phyloP scores from a whole-genome alignment of 2,329 filamentous ascomycete species.

The Aureobasidium pullulans region DNA sequence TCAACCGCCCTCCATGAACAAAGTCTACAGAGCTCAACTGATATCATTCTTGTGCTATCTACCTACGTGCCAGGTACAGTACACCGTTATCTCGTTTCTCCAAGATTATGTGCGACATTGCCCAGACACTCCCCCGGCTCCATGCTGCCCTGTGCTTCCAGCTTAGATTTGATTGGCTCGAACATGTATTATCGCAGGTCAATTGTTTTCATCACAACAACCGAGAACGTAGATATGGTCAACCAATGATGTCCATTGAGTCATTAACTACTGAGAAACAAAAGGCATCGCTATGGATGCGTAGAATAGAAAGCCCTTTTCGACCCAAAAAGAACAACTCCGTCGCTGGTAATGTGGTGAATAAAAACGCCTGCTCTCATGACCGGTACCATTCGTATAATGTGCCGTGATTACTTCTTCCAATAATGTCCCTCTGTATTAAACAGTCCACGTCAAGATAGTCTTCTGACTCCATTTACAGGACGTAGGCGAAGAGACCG shows the following conservation, averaged over 20 bases:
- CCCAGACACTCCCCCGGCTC: neutral
- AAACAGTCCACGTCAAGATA: neutral
- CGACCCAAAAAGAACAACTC: slow-evolving; percentile 9
- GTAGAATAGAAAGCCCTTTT: slow-evolving; percentile 4
- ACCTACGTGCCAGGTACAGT: neutral
- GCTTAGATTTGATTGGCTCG: neutral
- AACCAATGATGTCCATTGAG: slow-evolving; percentile 9
- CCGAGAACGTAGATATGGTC: neutral
- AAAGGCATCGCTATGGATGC: slow-evolving; percentile 9
- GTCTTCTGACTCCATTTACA: slow-evolving; percentile 35
- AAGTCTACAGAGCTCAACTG: too few species aligned
- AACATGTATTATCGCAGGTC: neutral
- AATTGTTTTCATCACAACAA: neutral
- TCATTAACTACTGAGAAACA: slow-evolving; percentile 12
- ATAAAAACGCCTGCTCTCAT: slow-evolving; percentile 9
- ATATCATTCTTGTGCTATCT: neutral
- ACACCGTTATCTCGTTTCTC: neutral
- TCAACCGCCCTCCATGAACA: too few species aligned
- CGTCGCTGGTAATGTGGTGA: slow-evolving; percentile 13
- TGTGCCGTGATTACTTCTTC: slow-evolving; percentile 8
- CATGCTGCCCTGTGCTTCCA: slow-evolving; percentile 8
- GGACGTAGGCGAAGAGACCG: slow-evolving; percentile 49
- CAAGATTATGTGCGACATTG: neutral
- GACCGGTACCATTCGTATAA: slow-evolving; percentile 8
- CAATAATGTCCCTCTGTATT: neutral